Conservation (phyloP, 2,329 filamentous ascomycete genomes). For the Penicillium sp. region DNA sequence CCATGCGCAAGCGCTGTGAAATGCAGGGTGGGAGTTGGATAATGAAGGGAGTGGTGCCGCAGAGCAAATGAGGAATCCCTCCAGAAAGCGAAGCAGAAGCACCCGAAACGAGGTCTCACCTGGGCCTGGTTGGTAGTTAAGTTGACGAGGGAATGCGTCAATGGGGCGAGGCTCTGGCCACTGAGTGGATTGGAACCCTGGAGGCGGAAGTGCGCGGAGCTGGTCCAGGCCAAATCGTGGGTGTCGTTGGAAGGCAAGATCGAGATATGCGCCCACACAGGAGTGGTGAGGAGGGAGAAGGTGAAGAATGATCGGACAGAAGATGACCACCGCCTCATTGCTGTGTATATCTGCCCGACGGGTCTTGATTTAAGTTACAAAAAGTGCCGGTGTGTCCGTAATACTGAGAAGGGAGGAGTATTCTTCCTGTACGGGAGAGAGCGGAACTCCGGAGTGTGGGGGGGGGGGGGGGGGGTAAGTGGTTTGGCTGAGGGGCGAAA, state of each 20-base stretch:
- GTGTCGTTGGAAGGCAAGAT: conserved; percentile 29
- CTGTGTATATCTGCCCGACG: neutral
- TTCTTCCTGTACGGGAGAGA: neutral
- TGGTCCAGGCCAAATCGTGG: conserved; percentile 18
- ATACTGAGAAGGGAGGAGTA: too few species aligned
- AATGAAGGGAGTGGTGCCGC: neutral
- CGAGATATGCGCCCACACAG: conserved; percentile 15
- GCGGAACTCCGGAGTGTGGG: neutral
- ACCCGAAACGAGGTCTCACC: conserved; percentile 16
- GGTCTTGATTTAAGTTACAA: too few species aligned
- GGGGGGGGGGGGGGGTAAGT: neutral
- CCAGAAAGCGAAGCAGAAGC: neutral
- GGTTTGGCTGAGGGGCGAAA: neutral
- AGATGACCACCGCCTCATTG: neutral
- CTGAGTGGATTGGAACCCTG: conserved; percentile 17
- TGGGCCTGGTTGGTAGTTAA: conserved; percentile 15
- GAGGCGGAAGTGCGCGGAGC: conserved; percentile 20
- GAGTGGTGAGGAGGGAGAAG: conserved; percentile 3
- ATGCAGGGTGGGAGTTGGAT: neutral
- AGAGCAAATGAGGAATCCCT: too few species aligned
- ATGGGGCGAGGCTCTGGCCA: conserved; percentile 19
- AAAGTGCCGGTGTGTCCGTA: neutral
- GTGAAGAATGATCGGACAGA: conserved; percentile 4
- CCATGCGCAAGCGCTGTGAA: conserved; percentile 3
- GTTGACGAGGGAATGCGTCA: conserved; percentile 21